Percentiles rank a stretch among this genome's conserved stretches.
phyloP scores from a whole-genome alignment of 2,329 filamentous ascomycete species.

The Whalleya microplaca region DNA sequence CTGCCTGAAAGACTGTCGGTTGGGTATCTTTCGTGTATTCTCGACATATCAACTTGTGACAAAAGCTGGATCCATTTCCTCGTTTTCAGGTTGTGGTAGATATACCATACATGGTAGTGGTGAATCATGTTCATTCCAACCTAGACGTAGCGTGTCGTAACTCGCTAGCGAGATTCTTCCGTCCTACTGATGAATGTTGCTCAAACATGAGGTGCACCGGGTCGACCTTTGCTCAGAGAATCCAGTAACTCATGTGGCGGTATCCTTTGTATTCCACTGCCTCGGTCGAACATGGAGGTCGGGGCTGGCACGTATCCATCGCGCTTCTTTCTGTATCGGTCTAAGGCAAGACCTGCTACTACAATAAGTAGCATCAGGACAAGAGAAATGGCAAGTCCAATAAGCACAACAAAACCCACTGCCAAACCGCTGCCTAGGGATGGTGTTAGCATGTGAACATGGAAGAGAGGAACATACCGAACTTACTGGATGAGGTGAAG shows the following conservation, averaged over 20 bases:
- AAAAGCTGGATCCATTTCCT: conserved; percentile 5
- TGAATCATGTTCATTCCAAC: not conserved
- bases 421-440: conserved; percentile 61
- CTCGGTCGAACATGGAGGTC: conserved; percentile 65
- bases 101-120: not conserved
- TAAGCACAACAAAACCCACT: conserved; percentile 78
- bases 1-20: conserved; percentile 17
- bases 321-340: conserved; percentile 74
- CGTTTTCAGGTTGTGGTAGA: not conserved
- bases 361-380: conserved; percentile 79
- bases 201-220: conserved; percentile 57
- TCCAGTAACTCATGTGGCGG: conserved; percentile 64
- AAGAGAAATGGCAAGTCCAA: conserved; percentile 77
- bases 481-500: conserved; percentile 68
- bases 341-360: conserved; percentile 72
- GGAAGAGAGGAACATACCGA: not conserved
- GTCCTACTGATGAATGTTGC: not conserved
- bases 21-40: conserved; percentile 33
- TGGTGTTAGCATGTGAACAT: conserved; percentile 15
- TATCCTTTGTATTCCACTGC: conserved; percentile 61
- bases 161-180: not conserved
- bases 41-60: conserved; percentile 15
- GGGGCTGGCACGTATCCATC: conserved; percentile 83
- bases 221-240: conserved; percentile 52
- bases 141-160: conserved; percentile 1